Conservation (phyloP, 1,139 yeast species). For the Blastobotrys malaysiensis region DNA sequence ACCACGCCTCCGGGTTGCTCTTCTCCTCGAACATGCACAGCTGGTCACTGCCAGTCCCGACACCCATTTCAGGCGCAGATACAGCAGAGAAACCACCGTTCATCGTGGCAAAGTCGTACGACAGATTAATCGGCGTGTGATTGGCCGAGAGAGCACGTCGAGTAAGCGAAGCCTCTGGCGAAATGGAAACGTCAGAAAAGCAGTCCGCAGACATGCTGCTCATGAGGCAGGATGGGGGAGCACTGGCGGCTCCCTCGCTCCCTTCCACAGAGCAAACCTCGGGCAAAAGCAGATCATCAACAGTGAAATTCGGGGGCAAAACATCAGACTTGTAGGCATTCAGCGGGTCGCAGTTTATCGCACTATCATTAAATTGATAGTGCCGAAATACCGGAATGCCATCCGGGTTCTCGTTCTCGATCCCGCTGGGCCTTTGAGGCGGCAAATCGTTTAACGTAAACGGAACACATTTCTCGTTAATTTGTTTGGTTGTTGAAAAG, state of each 20-base stretch:
- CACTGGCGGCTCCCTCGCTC: not conserved
- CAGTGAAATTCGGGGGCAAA: not conserved
- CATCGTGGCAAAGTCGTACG: not conserved
- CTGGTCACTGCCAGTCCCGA: not conserved
- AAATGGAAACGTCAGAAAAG: not conserved
- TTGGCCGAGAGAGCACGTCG: not conserved
- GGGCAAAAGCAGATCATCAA: not conserved
- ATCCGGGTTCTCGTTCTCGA: not conserved
- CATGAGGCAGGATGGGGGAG: not conserved
- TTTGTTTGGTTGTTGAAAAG: not conserved
- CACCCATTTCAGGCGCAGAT: not conserved
- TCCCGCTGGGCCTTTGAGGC: not conserved
- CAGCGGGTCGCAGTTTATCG: not conserved
- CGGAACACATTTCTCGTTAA: not conserved
- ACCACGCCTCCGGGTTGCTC: constrained; percentile 10
- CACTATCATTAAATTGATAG: not conserved
- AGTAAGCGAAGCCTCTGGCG: not conserved
- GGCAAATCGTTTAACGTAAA: not conserved
- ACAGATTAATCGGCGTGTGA: not conserved
- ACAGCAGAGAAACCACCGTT: not conserved
- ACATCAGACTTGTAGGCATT: not conserved
- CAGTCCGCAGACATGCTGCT: not conserved
- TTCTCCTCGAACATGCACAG: constrained; percentile 7
- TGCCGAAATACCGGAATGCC: not conserved
- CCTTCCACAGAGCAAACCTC: not conserved